Percentiles rank a stretch among this genome's conserved stretches.
phyloP scores from a whole-genome alignment of 192 early-diverging fungal genomes.

The Linnemannia exigua region DNA sequence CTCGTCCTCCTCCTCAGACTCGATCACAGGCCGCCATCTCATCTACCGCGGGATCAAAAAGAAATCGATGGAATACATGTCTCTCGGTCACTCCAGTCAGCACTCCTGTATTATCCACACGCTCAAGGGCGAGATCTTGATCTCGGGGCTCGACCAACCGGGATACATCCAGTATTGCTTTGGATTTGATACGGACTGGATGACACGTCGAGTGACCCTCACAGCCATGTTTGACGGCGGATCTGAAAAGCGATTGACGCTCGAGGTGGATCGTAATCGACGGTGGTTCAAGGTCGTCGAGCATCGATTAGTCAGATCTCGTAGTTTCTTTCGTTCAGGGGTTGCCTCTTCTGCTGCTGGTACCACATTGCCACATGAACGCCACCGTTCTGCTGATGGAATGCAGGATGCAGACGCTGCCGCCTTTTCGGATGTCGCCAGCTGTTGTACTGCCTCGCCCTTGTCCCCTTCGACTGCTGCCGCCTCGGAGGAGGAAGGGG shows the following conservation, averaged over 20 bases:
- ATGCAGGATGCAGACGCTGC: conserved; percentile 46
- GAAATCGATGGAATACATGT: conserved; percentile 49
- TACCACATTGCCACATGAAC: background rate
- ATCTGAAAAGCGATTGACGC: conserved; percentile 31
- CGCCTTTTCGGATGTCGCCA: conserved; percentile 29
- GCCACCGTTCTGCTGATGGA: conserved; percentile 30
- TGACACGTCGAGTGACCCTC: conserved; percentile 39
- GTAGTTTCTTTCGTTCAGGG: conserved; percentile 48
- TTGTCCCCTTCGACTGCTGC: conserved; percentile 8
- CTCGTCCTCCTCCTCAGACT: conserved; percentile 16
- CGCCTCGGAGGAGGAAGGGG: conserved; percentile 2
- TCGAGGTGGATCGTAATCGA: conserved; percentile 48
- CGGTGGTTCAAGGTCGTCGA: conserved; percentile 52
- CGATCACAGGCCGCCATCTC: conserved; percentile 16
- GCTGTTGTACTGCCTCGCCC: conserved; percentile 40
- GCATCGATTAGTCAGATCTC: conserved; percentile 33
- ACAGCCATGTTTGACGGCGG: conserved; percentile 39
- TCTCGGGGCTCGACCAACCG: conserved; percentile 15
- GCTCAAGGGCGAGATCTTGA: conserved; percentile 39
- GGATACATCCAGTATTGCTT: conserved; percentile 49
- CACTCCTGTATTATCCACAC: conserved; percentile 23
- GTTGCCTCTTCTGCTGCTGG: conserved; percentile 14
- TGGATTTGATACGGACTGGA: conserved; percentile 47
- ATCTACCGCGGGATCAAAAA: conserved; percentile 36
- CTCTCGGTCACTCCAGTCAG: conserved; percentile 28